A percentile compares a stretch with the other conserved stretches of the same genome.
Evolutionary conservation across 768 basidiomycete genomes (phyloP).

Genomic region (Thelephora aurantiotincta): DNA sequence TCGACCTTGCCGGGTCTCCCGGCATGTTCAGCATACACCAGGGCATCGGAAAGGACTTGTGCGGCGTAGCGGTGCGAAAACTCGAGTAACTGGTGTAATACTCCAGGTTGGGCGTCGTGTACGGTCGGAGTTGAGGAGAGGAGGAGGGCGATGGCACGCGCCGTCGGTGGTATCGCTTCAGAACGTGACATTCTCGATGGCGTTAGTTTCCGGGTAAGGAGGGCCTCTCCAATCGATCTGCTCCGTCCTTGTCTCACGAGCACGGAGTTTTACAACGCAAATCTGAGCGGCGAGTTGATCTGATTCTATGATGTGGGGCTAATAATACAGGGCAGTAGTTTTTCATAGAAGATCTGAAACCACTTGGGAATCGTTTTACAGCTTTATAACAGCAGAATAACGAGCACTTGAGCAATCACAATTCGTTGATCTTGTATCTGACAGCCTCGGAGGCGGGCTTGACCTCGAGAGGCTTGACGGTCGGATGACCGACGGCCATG

Average conservation of each 20-base stretch:
- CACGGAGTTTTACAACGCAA: no score
- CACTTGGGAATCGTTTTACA: no score
- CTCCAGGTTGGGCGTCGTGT: conserved; percentile 76
- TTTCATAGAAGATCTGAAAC: no score
- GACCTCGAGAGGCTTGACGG: conserved; percentile 44
- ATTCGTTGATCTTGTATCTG: conserved; percentile 25
- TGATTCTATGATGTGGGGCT: no score
- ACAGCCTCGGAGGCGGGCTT: conserved; percentile 46
- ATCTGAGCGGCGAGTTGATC: no score
- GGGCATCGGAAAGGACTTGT: conserved; percentile 74
- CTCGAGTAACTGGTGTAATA: conserved; percentile 77
- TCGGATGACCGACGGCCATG: conserved; percentile 47
- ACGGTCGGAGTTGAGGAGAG: conserved; percentile 75
- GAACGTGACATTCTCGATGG: conserved; percentile 2
- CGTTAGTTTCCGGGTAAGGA: not conserved
- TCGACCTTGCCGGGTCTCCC: conserved; percentile 68
- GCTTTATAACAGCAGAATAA: no score
- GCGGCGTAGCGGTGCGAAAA: conserved; percentile 76
- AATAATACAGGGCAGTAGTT: no score
- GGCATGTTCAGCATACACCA: conserved; percentile 80
- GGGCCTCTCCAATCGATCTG: no score
- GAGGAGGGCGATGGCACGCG: conserved; percentile 70
- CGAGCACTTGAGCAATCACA: no score
- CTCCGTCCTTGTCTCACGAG: no score
- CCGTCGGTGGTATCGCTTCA: conserved; percentile 51